Base-by-base conservation (phyloP, 2,329 filamentous ascomycete genomes). In the Cryphonectria nitschkei region DNA sequence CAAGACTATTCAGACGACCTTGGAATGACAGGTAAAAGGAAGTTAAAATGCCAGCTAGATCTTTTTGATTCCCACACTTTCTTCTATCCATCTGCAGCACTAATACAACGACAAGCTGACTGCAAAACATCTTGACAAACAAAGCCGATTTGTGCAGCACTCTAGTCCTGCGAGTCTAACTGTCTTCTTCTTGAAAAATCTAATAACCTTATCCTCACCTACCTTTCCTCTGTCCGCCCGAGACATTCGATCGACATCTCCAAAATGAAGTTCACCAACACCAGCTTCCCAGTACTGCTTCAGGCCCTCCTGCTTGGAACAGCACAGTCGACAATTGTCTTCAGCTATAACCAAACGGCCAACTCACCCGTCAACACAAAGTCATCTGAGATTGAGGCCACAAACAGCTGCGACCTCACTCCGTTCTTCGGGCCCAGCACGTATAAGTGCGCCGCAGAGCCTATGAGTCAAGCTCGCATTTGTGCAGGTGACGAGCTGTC, bases 341-440 rank as follows among this genome's bases (percentile, higher is more conserved):
- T 64, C 61, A 64, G 61, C 39, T 64, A 46, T 29, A 64, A 39
- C 22, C 39, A 64, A 16, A 19, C 39, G 8, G n/a, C 26, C n/a
- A 64, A 46, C 39, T 29, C 61, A 22, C 26, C 39, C 7, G 22
- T 32, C 6, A 43, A n/a, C 39, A 29, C 37, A 39, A 22, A 5
- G 6, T n/a, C 26, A 6, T 9, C 26, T 26, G 22, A 43, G 11
- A 22, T 64, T 7, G n/a, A 39, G 14, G 61, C 39, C 39, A 26
- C 37, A 7, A 29, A 29, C 39, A 29, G 26, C 37, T 64, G 61
- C n/a, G n/a, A 64, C 13, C 61, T 26, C 0, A 9, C 34, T 46
- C n/a, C 37, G 13, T 26, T 46, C 39, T 64, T 64, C 13, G 61
- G 61, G 8, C 61, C 61, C 13, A 64, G 61, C 61, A 64, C 61